These are phyloP conservation scores for Vachellia collinsii DNA, from an alignment of 306 rosid genomes.

Conservation along the genomic window DNA sequence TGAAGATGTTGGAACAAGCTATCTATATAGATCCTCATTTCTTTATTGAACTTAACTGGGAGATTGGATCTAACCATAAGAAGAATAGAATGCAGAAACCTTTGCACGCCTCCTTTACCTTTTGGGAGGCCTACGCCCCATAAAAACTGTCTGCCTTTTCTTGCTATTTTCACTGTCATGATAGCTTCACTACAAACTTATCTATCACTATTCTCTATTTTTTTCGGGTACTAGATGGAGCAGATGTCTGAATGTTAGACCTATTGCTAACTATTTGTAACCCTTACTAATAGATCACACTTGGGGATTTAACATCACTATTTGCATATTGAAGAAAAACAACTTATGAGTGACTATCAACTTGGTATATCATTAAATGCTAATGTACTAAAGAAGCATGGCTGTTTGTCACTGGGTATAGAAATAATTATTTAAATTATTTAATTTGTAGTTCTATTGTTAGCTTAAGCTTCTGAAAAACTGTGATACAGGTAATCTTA, in stretches of 20 bases:
- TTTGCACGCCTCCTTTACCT: too few relatives aligned
- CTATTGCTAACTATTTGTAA: not conserved
- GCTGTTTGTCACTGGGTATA: conserved; percentile 9
- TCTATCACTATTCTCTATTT: not conserved
- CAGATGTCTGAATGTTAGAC: not conserved
- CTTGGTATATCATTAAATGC: conserved; percentile 31
- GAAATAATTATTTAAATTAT: conserved; percentile 24
- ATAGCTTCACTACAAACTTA: conserved; percentile 6
- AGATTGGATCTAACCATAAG: too few relatives aligned
- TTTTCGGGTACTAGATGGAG: not conserved
- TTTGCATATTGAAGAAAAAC: conserved; percentile 1
- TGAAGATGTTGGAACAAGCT: conserved; percentile 25
- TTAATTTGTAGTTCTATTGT: conserved; percentile 21
- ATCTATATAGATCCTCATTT: conserved; percentile 26
- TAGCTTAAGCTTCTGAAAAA: conserved; percentile 25
- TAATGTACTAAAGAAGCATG: conserved; percentile 20
- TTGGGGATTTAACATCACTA: not conserved
- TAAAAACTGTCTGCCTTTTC: too few relatives aligned
- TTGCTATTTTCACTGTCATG: conserved; percentile 28
- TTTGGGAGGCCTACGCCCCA: too few relatives aligned
- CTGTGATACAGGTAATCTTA: conserved; percentile 20
- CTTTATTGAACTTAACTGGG: conserved; percentile 12
- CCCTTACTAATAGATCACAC: not conserved
- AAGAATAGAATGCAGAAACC: too few relatives aligned
- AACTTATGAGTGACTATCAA: conserved; percentile 14